Conservation (phyloP, 1,284 basidiomycete species). For the Malassezia slooffiae region DNA sequence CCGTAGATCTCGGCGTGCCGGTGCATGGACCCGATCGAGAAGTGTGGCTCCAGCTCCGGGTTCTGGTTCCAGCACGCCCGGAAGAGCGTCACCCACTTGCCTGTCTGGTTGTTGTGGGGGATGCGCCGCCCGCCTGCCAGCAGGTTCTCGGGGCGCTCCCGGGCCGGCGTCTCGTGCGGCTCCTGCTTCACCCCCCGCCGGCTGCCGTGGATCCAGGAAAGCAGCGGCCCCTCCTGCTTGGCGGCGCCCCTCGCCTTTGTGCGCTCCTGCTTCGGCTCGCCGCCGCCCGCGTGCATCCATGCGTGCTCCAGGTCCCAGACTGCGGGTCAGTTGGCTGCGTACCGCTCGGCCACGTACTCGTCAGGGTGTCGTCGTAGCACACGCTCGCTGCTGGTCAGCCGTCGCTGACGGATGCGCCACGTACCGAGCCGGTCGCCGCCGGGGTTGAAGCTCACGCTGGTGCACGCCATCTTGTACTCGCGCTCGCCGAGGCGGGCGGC, state of each 20-base stretch:
- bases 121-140: constrained; percentile 20
- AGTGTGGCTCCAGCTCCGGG: constrained; percentile 29
- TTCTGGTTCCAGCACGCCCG: constrained; percentile 36
- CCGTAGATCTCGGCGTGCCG: constrained; percentile 37
- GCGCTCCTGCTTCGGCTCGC: background rate
- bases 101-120: constrained; percentile 44
- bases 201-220: constrained; percentile 2
- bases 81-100: constrained; percentile 45
- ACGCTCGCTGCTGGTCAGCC: no score
- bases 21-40: constrained; percentile 39
- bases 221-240: background rate
- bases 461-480: constrained; percentile 32
- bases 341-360: background rate
- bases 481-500: constrained; percentile 21
- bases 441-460: constrained; percentile 38
- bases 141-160: constrained; percentile 19
- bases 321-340: background rate
- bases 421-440: constrained; percentile 31
- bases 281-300: constrained; percentile 4
- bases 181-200: constrained; percentile 15
- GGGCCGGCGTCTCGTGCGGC: constrained; percentile 1
- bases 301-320: constrained; percentile 15
- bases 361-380: background rate
- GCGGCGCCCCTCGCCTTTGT: constrained; percentile 2
- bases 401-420: constrained; percentile 2